These are phyloP conservation scores for Metschnikowia baotianmanensis DNA, from an alignment of 805 yeast species.

Conservation along the genomic window DNA sequence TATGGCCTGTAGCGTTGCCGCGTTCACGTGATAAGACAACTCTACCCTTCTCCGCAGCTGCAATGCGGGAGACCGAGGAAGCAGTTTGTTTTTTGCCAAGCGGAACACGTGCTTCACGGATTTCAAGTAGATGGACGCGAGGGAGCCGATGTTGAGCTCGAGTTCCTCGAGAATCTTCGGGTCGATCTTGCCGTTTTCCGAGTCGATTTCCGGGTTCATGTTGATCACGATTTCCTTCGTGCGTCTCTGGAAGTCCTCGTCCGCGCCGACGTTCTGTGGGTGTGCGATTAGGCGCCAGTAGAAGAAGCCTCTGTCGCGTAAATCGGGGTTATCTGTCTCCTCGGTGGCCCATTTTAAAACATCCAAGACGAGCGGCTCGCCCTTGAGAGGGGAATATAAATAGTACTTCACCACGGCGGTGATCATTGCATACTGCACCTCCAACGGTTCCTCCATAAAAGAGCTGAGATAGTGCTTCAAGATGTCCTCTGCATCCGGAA, in stretches of 20 bases:
- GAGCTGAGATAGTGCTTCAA: slow-evolving; percentile 38
- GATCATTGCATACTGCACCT: slow-evolving; percentile 70
- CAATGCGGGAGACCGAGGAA: slow-evolving; percentile 48
- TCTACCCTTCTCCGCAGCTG: slow-evolving; percentile 22
- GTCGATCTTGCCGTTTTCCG: slow-evolving; percentile 69
- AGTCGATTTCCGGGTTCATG: slow-evolving; percentile 58
- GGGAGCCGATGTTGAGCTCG: slow-evolving; percentile 74
- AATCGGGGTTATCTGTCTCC: slow-evolving; percentile 75
- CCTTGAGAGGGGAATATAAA: slow-evolving; percentile 50
- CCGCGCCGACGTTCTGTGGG: slow-evolving; percentile 22
- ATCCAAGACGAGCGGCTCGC: slow-evolving; percentile 56
- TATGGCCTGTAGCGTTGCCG: slow-evolving; percentile 14
- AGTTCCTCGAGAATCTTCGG: slow-evolving; percentile 72
- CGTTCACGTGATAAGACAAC: slow-evolving; percentile 9
- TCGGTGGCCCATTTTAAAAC: slow-evolving; percentile 70
- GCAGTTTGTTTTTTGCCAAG: slow-evolving; percentile 47
- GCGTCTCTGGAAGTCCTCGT: slow-evolving; percentile 39
- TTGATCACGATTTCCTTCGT: slow-evolving; percentile 55
- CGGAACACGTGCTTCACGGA: slow-evolving; percentile 83
- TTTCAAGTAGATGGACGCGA: slow-evolving; percentile 81
- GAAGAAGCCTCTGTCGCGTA: slow-evolving; percentile 79
- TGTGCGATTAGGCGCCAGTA: slow-evolving; percentile 77
- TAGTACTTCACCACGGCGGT: slow-evolving; percentile 75
- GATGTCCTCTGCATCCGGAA: slow-evolving; percentile 44
- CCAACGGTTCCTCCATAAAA: slow-evolving; percentile 63